phyloP scores from a whole-genome alignment of 768 basidiomycete species.

The Naematelia aurantialba region DNA sequence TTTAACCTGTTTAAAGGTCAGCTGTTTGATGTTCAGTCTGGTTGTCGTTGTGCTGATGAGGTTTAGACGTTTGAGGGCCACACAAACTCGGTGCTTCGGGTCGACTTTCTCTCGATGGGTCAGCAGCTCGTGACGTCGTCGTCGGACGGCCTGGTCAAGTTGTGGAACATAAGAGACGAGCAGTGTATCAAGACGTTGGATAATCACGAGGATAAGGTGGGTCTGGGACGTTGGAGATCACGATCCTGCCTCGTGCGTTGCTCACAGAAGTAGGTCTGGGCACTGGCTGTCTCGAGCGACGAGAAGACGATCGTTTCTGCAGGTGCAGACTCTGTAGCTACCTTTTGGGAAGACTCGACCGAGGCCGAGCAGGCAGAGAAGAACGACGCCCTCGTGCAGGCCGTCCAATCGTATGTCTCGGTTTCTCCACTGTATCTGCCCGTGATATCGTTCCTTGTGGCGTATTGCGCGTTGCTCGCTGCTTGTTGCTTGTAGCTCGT shows the following conservation, averaged over 20 bases:
- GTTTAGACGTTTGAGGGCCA: constrained; percentile 91
- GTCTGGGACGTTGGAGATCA: too few relatives aligned
- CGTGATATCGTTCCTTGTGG: neutral
- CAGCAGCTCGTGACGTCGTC: constrained; percentile 84
- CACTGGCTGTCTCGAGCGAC: constrained; percentile 74
- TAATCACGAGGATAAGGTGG: constrained; percentile 94
- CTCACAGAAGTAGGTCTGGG: constrained; percentile 80
- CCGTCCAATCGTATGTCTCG: constrained; percentile 72
- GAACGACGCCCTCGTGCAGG: constrained; percentile 65
- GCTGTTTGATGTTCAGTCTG: constrained; percentile 6
- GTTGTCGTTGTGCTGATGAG: neutral
- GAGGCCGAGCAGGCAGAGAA: constrained; percentile 74
- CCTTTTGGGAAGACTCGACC: constrained; percentile 94
- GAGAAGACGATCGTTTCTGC: constrained; percentile 84
- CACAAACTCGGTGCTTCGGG: constrained; percentile 89
- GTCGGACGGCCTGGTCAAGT: constrained; percentile 90
- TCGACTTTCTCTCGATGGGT: constrained; percentile 80
- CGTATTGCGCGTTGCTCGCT: too few relatives aligned
- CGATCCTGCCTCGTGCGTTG: neutral
- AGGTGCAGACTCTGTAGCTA: constrained; percentile 91
- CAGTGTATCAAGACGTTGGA: constrained; percentile 84
- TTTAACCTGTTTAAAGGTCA: constrained; percentile 73
- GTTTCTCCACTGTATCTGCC: neutral
- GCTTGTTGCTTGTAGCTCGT: too few relatives aligned
- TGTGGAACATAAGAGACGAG: constrained; percentile 90